phyloP scores from a whole-genome alignment of 1,284 basidiomycete genomes.

The Coniferiporia weirii region DNA sequence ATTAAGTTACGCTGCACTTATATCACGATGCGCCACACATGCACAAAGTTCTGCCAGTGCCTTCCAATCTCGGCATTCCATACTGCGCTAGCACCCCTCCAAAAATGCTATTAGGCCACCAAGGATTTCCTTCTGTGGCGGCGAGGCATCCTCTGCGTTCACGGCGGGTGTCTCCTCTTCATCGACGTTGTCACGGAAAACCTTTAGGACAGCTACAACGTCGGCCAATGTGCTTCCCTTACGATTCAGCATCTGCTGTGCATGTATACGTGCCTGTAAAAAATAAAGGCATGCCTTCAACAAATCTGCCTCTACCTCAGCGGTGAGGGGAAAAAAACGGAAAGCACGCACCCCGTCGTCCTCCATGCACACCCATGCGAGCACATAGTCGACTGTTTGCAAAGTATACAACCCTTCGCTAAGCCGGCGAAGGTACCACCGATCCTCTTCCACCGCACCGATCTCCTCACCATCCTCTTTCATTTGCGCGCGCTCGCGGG shows the following conservation, averaged over 20 bases:
- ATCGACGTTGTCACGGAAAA: conserved; percentile 71
- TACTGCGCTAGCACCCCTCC: conserved; percentile 25
- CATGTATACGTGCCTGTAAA: conserved; percentile 67
- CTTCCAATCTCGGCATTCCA: background rate
- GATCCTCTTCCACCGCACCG: conserved; percentile 60
- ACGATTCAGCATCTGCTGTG: conserved; percentile 68
- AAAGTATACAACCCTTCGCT: conserved; percentile 86
- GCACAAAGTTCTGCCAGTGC: background rate
- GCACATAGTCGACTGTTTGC: conserved; percentile 88
- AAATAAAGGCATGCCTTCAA: too few relatives aligned
- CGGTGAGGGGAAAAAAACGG: conserved; percentile 8
- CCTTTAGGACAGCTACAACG: conserved; percentile 57
- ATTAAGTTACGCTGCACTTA: background rate
- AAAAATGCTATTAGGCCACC: conserved; percentile 64
- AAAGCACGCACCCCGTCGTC: conserved; percentile 81
- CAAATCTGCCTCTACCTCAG: too few relatives aligned
- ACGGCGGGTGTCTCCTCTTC: conserved; percentile 33
- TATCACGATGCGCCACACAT: background rate
- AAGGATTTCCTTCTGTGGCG: conserved; percentile 67
- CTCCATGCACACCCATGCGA: conserved; percentile 97
- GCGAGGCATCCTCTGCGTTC: conserved; percentile 32
- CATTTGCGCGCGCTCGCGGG: conserved; percentile 59
- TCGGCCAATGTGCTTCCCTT: conserved; percentile 63
- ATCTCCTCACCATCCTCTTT: conserved; percentile 54
- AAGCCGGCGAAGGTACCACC: conserved; percentile 79